Percentiles rank a stretch among this genome's conserved stretches.
Evolutionary conservation across 495 filamentous ascomycete species (phyloP).

Genomic region (Durotheca rogersii): DNA sequence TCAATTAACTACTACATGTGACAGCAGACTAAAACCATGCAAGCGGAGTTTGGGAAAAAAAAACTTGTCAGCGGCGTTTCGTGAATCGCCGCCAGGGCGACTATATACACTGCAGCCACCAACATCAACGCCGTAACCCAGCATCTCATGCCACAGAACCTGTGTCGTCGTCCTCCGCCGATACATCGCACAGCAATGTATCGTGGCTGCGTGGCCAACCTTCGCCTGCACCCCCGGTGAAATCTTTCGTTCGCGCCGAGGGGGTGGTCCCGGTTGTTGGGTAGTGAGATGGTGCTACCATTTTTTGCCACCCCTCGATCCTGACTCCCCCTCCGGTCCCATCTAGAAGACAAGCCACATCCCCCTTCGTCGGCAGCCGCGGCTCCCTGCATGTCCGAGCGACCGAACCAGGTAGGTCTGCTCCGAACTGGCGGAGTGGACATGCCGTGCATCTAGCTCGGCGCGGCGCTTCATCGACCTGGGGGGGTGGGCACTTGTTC

Average conservation of each 20-base stretch:
- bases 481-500: slow-evolving; percentile 16
- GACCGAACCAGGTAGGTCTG: slow-evolving; percentile 2
- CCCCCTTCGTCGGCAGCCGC: slow-evolving; percentile 25
- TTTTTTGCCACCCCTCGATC: slow-evolving; percentile 28
- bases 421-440: slow-evolving; percentile 4
- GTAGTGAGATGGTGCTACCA: slow-evolving; percentile 36
- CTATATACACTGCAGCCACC: slow-evolving; percentile 3
- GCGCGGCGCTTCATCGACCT: slow-evolving; percentile 33
- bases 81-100: slow-evolving; percentile 18
- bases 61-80: slow-evolving; percentile 16
- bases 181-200: slow-evolving; percentile 28
- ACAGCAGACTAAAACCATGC: slow-evolving; percentile 28
- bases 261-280: slow-evolving; percentile 27
- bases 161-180: neutral
- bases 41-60: too few species aligned
- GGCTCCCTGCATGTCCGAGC: slow-evolving; percentile 7
- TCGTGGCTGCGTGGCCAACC: slow-evolving; percentile 17
- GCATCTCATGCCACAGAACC: slow-evolving; percentile 31
- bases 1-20: slow-evolving; percentile 29
- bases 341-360: slow-evolving; percentile 2
- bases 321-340: slow-evolving; percentile 13
- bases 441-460: slow-evolving; percentile 21
- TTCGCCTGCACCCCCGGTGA: slow-evolving; percentile 20
- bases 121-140: slow-evolving; percentile 22
- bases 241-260: slow-evolving; percentile 21